Conservation (phyloP, 2,329 filamentous ascomycete species). For the Fusarium albidum region DNA sequence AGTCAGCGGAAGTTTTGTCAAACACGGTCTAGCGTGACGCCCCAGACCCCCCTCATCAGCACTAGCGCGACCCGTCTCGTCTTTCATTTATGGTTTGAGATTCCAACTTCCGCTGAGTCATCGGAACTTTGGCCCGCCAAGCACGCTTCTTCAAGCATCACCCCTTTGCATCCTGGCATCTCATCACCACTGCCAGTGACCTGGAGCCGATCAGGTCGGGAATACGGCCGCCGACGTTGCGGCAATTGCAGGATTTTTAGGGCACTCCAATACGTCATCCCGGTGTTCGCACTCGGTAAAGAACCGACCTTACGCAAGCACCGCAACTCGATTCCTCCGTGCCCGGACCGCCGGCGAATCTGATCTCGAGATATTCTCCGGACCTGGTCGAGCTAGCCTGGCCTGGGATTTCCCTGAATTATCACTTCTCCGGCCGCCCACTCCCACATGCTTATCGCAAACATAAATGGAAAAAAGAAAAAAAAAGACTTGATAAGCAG, state of each 20-base stretch:
- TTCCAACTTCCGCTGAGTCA: background rate
- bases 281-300: background rate
- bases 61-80: no score
- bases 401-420: background rate
- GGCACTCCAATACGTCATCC: background rate
- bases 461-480: background rate
- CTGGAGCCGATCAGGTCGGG: background rate
- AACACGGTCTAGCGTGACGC: background rate
- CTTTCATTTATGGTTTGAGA: background rate
- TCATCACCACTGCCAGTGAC: background rate
- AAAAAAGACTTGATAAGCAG: background rate
- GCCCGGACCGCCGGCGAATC: background rate
- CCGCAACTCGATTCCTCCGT: background rate
- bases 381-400: background rate
- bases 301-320: background rate
- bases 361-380: background rate
- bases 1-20: slow-evolving; percentile 7
- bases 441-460: background rate
- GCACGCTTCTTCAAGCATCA: background rate
- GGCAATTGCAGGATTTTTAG: background rate
- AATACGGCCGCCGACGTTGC: background rate
- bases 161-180: background rate
- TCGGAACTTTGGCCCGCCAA: background rate
- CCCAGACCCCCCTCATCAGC: no score
- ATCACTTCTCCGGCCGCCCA: background rate